Base-by-base conservation (phyloP, 768 basidiomycete genomes). In the Daedaleopsis nitida region DNA sequence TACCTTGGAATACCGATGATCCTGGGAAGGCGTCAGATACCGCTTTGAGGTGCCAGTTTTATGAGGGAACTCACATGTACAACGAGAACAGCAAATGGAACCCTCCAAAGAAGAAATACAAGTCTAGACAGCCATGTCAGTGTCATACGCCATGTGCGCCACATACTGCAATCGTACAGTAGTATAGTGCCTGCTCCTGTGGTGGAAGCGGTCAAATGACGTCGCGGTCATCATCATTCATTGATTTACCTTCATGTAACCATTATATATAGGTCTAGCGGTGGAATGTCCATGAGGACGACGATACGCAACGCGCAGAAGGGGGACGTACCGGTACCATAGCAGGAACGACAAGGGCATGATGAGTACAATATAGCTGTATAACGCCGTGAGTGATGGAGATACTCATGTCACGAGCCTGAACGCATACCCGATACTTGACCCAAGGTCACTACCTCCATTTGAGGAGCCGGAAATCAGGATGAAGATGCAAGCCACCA, bases 101-200 rank as follows among this genome's bases (percentile, higher is more conserved):
- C 50, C 94, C 96, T 57, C 88, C 83, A 78, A 99, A 99, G 77
- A 98, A 86, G 82, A 98, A 96, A 81, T 94, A 99, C 65, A 97
- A 75, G 79, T 98, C 96, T 98, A 47, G 3, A 17, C 4, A 38
- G 3, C 94, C 75, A 79, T 96, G 92, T 97, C 3, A 58, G 51
- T 10, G 27, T 14, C 6, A 5, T 5, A 52, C 65, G 62, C n/a
- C 66, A 59, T 63, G 72, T 65, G 65, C 66, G 70, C 65, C 52
- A 49, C 64, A 67, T 66, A 70, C 52, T 64, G 42, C 24, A 6
- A 14, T 62, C 89, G 76, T 77, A 93, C 93, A 96, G 77, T 91
- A 96, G 79, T 95, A 96, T 72, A 96, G 76, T 3, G 94, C 85
- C 86, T 94, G 93, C 78, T 94, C 92, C 93, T 94, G 75, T 62